Evolutionary conservation across 1,139 yeast species (phyloP), one percentile per base, ranked within the genome.

Genomic region (Geotrichum fermentans): DNA sequence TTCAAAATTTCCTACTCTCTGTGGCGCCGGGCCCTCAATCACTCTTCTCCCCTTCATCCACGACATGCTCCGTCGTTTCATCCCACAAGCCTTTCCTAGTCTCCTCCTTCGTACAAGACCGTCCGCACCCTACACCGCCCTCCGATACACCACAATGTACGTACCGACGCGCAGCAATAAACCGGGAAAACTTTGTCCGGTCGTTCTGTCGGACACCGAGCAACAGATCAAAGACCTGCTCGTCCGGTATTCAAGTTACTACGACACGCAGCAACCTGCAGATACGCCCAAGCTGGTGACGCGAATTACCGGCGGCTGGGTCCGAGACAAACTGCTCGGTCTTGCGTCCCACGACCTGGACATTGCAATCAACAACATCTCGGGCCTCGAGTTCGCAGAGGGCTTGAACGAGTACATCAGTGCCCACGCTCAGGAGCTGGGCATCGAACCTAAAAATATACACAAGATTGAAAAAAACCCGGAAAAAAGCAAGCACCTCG

Each of bases 281-380:
- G 29, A 48, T 28, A 26, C 44, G 4, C 60, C 61, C 39, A 10
- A 24, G 10, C 56, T 81, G 20, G 82, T 77, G 29, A 73, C 90
- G 18, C 68, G 99, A 55, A 85, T 92, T 58, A 90, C 97, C 0
- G 99, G 99, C 29, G 99, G 99, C 0, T 92, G 99, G 99, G 99
- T 92, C 4, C 76, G 99, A 59, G 99, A 92, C 66, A 92, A 92
- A 69, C 70, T 92, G 34, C 71, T 94, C 35, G 95, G 95, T 0
- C 73, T 75, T 44, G 80, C 78, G 29, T 82, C 94, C 48, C 82
- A 92, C 61, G 99, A 92, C 65, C 72, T 92, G 38, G 99, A 92
- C 61, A 86, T 92, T 49, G 97, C 97, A 6, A 78, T 94, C 51
- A 89, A 92, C 64, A 73, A 73, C 51, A 69, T 87, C 60, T 78